Conservation (phyloP, 202 grass and related monocot genomes). For the Schoenoplectus tabernaemontani region DNA sequence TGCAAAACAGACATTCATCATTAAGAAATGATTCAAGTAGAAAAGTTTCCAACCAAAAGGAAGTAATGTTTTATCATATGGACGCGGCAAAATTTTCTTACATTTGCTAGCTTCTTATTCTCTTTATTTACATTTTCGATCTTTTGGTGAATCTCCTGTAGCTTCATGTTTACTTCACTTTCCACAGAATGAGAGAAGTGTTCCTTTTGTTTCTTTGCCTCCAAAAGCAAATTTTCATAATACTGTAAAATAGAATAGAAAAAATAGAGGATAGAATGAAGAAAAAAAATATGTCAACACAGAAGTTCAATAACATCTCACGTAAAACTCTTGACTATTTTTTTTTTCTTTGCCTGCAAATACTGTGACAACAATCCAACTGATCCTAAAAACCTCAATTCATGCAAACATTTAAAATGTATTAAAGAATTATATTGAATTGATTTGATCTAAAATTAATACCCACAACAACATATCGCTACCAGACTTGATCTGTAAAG, state of each 20-base stretch:
- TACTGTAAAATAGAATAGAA: slow-evolving; percentile 35
- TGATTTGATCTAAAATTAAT: background rate
- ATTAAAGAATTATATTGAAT: background rate
- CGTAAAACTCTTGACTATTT: background rate
- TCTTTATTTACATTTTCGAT: slow-evolving; percentile 50
- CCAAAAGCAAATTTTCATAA: slow-evolving; percentile 63
- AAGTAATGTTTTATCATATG: background rate
- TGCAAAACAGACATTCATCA: background rate
- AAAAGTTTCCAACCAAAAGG: background rate
- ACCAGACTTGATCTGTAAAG: slow-evolving; percentile 9
- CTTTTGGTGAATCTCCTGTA: slow-evolving; percentile 63
- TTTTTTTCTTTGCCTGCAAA: background rate
- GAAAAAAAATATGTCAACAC: background rate
- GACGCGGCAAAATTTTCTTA: slow-evolving; percentile 32
- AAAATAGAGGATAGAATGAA: background rate
- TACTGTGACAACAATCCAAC: background rate
- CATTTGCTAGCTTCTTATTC: slow-evolving; percentile 64
- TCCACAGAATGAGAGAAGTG: slow-evolving; percentile 56
- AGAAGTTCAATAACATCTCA: background rate
- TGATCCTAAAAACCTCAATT: background rate
- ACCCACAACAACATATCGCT: background rate
- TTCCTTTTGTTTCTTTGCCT: slow-evolving; percentile 48
- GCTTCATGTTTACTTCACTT: slow-evolving; percentile 50
- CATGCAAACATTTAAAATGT: background rate
- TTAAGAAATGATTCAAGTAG: slow-evolving; percentile 15